Evolutionary conservation across 192 early-diverging fungal genomes (phyloP), one percentile per base, ranked within the genome.

Genomic region (Coemansia sp.): DNA sequence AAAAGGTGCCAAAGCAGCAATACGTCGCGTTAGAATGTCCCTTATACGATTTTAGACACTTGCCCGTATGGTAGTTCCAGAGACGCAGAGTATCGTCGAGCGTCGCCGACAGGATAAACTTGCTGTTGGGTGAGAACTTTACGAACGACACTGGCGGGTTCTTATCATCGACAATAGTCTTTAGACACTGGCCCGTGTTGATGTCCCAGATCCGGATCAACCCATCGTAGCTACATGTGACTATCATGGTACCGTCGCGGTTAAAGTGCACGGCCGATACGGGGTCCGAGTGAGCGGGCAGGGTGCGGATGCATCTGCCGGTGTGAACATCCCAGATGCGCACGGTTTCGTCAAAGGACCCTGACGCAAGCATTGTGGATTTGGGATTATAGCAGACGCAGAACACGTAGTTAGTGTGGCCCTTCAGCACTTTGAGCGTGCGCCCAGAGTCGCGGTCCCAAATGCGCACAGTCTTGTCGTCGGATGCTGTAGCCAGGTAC

Each of bases 141-240:
- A 96, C 95, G 86, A 94, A 97, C 7, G 94, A 95, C 88, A 98
- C 96, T 17, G 92, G 90, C 53, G 94, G 96, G 66, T 96, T 97
- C 68, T 93, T 92, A 72, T 98, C 96, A 74, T 96, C 94, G 17
- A 99, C 90, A 29, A 99, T 80, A 4, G 98, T 99, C 77, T 97
- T 98, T 11, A 98, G 87, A 71, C 96, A 98, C 77, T 98, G 94
- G 39, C 98, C 97, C n/a, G 96, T 94, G 41, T 91, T 88, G 31
- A 94, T 94, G 77, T 99, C 98, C 98, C 98, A 99, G 64, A 99
- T 97, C 25, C 98, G 95, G 61, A 99, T 95, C 46, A 98, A 77
- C 15, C 98, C 98, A 76, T 99, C 98, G 71, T 93, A 92, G 69
- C 94, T 93, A 57, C 92, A 93, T 5, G 94, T 94, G 3, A 95